Base-by-base conservation (phyloP, 2,329 filamentous ascomycete genomes). In the Phialocephala sp. region DNA sequence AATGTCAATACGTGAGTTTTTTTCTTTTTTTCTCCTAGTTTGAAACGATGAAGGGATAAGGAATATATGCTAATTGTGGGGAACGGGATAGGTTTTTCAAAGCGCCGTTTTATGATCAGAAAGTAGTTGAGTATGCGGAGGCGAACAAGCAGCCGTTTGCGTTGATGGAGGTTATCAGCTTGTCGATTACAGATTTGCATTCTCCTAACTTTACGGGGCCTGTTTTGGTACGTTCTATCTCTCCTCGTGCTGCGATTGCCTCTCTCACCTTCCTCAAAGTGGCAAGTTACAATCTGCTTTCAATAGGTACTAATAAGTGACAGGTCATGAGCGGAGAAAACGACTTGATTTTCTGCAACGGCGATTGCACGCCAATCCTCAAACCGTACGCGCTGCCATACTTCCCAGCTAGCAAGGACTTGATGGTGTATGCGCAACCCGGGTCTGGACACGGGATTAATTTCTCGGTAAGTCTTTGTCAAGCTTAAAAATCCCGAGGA, bases 1-100 rank as follows among this genome's bases (percentile, higher is more conserved):
- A 69, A 74, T 59, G 66, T 71, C 35, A 67, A 67, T 57, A 65
- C 63, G 64, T 75, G 37, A 45, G 62, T 67, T 32, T 6, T 32
- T 32, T 6, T 32, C 6, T 32, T 6, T 32, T 32, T 6, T 43
- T 12, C 2, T 37, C 37, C 27, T 9, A n/a, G 52, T 62, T 27
- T 36, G 36, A 12, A 15, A 4, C 32, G 20, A 3, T 36, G 12
- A 3, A 32, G 3, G 27, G 6, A 6, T 32, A 41, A 32, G 47
- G 18, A 27, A 15, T 43, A 24, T 27, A 20, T 9, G 43, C 43
- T 47, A 3, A 47, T 22, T 1, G 37, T 6, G 32, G 24, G 12
- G 20, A 35, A 32, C 18, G 3, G 5, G n/a, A n/a, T 32, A 66
- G 61, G 11, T 68, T 68, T 41, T 66, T 66, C 66, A 63, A 63